Evolutionary conservation across 805 yeast genomes (phyloP).

Genomic region (Lipomyces sp.): DNA sequence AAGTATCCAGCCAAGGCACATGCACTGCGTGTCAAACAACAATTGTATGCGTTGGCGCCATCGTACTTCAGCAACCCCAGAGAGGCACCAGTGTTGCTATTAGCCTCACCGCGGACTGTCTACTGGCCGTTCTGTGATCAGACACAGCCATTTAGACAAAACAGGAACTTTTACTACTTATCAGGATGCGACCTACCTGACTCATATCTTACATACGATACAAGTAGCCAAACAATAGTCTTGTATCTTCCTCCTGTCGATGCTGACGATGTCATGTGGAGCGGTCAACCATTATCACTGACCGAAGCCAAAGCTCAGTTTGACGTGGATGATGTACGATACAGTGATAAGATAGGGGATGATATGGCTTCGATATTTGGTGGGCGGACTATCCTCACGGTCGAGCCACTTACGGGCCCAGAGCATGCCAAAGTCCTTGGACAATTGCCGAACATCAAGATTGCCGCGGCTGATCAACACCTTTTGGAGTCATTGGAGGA

Average conservation of each 20-base stretch:
- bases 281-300: conserved; percentile 77
- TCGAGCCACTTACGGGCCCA: conserved; percentile 39
- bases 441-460: neutral
- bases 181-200: conserved; percentile 85
- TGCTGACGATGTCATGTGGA: conserved; percentile 93
- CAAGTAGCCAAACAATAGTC: conserved; percentile 59
- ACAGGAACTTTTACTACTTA: conserved; percentile 85
- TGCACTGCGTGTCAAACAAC: conserved; percentile 46
- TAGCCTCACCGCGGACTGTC: conserved; percentile 50
- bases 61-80: conserved; percentile 35
- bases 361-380: conserved; percentile 32
- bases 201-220: conserved; percentile 64
- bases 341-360: conserved; percentile 55
- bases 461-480: conserved; percentile 31
- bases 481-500: conserved; percentile 76
- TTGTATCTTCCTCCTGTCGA: conserved; percentile 84
- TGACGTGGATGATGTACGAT: conserved; percentile 83
- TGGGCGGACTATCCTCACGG: conserved; percentile 34
- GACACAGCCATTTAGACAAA: conserved; percentile 78
- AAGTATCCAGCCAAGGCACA: conserved; percentile 82
- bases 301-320: conserved; percentile 67
- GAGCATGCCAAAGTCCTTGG: conserved; percentile 21
- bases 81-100: conserved; percentile 35
- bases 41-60: conserved; percentile 14
- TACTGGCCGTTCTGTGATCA: conserved; percentile 60